phyloP scores from a whole-genome alignment of 2,329 filamentous ascomycete genomes.

The Ophiostoma sp. region DNA sequence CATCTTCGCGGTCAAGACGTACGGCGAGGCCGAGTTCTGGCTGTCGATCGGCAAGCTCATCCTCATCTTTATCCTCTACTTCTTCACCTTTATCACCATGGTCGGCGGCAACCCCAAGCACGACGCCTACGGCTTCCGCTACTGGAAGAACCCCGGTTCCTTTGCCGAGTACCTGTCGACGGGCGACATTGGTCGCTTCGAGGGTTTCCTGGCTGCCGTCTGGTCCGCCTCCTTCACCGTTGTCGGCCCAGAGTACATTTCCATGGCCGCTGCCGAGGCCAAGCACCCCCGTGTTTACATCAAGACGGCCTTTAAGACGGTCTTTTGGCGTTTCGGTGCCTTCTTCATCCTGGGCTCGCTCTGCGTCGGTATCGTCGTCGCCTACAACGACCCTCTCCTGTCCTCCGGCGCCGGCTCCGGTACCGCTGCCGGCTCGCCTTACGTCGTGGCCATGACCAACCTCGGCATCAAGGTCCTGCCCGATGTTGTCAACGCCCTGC shows the following conservation, averaged over 20 bases:
- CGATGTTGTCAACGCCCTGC: conserved; percentile 63
- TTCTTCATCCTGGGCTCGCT: conserved; percentile 68
- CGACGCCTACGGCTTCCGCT: conserved; percentile 46
- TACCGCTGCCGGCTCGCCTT: conserved; percentile 56
- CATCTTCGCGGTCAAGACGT: conserved; percentile 41
- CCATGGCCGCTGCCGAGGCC: conserved; percentile 68
- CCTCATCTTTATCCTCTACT: conserved; percentile 57
- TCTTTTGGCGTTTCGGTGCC: conserved; percentile 67
- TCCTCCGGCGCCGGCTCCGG: conserved; percentile 44
- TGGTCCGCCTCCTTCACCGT: conserved; percentile 45
- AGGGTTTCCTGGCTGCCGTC: conserved; percentile 35
- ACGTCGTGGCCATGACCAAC: conserved; percentile 69
- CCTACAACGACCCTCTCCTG: conserved; percentile 54
- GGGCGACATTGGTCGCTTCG: conserved; percentile 42
- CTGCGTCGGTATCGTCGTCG: conserved; percentile 66
- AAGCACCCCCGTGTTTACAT: conserved; percentile 68
- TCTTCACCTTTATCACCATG: conserved; percentile 57
- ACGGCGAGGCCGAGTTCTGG: conserved; percentile 49
- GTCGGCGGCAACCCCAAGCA: conserved; percentile 56
- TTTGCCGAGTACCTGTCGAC: conserved; percentile 42
- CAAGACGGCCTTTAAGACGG: conserved; percentile 66
- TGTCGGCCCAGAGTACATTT: conserved; percentile 61
- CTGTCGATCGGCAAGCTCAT: conserved; percentile 48
- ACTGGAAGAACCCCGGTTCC: conserved; percentile 47
- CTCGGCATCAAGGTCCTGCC: conserved; percentile 69